Percentiles rank a stretch among this genome's conserved stretches.
Evolutionary conservation across 768 basidiomycete species (phyloP).

Genomic region (Lactarius quietus): DNA sequence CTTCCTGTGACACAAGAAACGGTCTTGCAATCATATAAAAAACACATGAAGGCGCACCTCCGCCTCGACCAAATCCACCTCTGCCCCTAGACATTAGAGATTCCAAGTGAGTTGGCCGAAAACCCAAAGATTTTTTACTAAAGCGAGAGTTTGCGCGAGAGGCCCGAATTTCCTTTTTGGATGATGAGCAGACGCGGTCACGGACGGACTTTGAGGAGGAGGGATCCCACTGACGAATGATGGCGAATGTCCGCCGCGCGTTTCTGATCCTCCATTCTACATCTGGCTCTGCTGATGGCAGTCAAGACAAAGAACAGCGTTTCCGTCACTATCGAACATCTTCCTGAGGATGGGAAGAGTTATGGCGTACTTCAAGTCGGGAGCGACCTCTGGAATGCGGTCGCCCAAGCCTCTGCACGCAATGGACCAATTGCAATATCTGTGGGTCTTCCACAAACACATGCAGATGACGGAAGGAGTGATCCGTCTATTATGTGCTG

Average conservation of each 20-base stretch:
- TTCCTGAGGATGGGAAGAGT: background rate
- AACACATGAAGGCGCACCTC: conserved; percentile 35
- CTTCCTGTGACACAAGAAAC: conserved; percentile 40
- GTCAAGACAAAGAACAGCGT: conserved; percentile 5
- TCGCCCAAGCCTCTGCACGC: background rate
- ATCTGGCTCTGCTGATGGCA: background rate
- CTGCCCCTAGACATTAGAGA: conserved; percentile 49
- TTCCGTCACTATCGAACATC: background rate
- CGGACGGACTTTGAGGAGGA: conserved; percentile 15
- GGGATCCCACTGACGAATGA: conserved; percentile 1
- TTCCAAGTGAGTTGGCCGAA: conserved; percentile 2
- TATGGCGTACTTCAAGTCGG: conserved; percentile 12
- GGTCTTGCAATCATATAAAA: background rate
- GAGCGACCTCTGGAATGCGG: conserved; percentile 13
- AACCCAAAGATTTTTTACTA: background rate
- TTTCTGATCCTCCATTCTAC: conserved; percentile 4
- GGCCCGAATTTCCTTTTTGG: conserved; percentile 9
- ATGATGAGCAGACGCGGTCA: conserved; percentile 9
- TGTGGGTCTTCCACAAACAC: conserved; percentile 5
- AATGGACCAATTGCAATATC: conserved; percentile 15
- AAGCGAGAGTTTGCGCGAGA: background rate
- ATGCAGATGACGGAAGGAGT: background rate
- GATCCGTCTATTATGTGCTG: conserved; percentile 32
- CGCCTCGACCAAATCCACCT: conserved; percentile 45
- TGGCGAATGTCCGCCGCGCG: background rate